A percentile compares a stretch with the other conserved stretches of the same genome.
Evolutionary conservation across 257 asterid species (phyloP).

Genomic region (Primulina tabacum): DNA sequence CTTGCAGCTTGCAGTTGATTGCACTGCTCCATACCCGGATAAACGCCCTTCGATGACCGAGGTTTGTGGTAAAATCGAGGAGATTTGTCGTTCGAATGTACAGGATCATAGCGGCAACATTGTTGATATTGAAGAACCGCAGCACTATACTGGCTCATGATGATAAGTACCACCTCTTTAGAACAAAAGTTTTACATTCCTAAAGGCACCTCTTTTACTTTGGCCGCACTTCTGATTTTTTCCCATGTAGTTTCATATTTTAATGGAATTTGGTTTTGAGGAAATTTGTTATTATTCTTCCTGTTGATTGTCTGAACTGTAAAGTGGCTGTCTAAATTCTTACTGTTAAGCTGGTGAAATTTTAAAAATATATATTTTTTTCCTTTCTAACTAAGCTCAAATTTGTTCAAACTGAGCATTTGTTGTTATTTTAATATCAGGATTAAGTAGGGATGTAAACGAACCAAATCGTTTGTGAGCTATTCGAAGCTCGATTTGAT

Average conservation of each 20-base stretch:
- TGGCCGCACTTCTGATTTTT: neutral
- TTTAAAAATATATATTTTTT: neutral
- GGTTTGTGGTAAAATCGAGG: slow-evolving; percentile 41
- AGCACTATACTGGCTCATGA: slow-evolving; percentile 6
- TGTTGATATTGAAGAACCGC: slow-evolving; percentile 15
- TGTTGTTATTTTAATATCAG: neutral
- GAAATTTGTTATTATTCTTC: slow-evolving; percentile 7
- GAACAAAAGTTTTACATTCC: slow-evolving; percentile 1
- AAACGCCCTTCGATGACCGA: slow-evolving; percentile 51
- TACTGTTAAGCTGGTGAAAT: slow-evolving; percentile 33
- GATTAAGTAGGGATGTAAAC: no score
- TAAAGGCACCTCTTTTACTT: neutral
- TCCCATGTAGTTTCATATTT: slow-evolving; percentile 2
- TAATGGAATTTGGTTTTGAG: neutral
- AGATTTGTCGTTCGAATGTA: slow-evolving; percentile 35
- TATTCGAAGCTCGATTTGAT: no score
- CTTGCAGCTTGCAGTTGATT: slow-evolving; percentile 57
- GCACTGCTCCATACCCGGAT: slow-evolving; percentile 57
- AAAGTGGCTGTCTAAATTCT: slow-evolving; percentile 28
- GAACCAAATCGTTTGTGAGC: no score
- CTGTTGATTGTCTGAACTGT: slow-evolving; percentile 31
- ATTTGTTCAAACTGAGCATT: slow-evolving; percentile 17
- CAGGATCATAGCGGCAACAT: slow-evolving; percentile 22
- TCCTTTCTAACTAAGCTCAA: slow-evolving; percentile 1
- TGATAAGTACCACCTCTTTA: neutral